Conservation (phyloP, 2,329 filamentous ascomycete species). For the Fusarium foetens region DNA sequence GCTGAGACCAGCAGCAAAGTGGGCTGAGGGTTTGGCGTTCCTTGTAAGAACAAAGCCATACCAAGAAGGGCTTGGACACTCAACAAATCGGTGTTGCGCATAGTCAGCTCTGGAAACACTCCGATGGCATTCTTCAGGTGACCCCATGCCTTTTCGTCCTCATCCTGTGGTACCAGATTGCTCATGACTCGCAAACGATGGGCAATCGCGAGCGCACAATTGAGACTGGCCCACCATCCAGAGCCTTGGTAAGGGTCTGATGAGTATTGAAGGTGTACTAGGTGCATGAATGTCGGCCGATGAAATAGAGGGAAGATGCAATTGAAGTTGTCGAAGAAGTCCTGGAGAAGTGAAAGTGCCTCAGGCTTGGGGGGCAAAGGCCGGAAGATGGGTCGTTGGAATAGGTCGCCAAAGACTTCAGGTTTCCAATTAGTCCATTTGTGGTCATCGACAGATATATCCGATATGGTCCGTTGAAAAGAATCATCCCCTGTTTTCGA, state of each 20-base stretch:
- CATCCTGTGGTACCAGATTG: slow-evolving; percentile 87
- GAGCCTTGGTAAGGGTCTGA: slow-evolving; percentile 92
- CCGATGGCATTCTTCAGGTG: slow-evolving; percentile 97
- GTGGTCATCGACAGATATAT: slow-evolving; percentile 90
- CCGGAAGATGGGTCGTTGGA: slow-evolving; percentile 84
- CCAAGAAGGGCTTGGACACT: slow-evolving; percentile 94
- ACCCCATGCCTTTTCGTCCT: slow-evolving; percentile 94
- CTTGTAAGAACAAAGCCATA: slow-evolving; percentile 94
- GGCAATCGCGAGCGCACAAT: slow-evolving; percentile 91
- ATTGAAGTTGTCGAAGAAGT: slow-evolving; percentile 99
- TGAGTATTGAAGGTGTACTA: slow-evolving; percentile 94
- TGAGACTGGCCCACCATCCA: slow-evolving; percentile 98
- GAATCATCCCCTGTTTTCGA: slow-evolving; percentile 95
- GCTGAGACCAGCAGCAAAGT: slow-evolving; percentile 91
- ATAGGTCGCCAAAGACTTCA: slow-evolving; percentile 95
- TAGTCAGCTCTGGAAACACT: slow-evolving; percentile 89
- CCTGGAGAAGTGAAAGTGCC: slow-evolving; percentile 85
- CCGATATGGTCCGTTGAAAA: slow-evolving; percentile 93
- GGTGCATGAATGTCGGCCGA: slow-evolving; percentile 97
- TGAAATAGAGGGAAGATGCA: slow-evolving; percentile 98
- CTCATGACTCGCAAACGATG: slow-evolving; percentile 95
- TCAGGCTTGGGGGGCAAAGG: slow-evolving; percentile 87
- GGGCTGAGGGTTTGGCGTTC: slow-evolving; percentile 95
- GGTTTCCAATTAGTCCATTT: slow-evolving; percentile 99
- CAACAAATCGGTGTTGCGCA: slow-evolving; percentile 94